These are phyloP conservation scores for Marchantia polymorpha DNA, from an alignment of 225 moss, liverwort and hornwort species.

Conservation along the genomic window DNA sequence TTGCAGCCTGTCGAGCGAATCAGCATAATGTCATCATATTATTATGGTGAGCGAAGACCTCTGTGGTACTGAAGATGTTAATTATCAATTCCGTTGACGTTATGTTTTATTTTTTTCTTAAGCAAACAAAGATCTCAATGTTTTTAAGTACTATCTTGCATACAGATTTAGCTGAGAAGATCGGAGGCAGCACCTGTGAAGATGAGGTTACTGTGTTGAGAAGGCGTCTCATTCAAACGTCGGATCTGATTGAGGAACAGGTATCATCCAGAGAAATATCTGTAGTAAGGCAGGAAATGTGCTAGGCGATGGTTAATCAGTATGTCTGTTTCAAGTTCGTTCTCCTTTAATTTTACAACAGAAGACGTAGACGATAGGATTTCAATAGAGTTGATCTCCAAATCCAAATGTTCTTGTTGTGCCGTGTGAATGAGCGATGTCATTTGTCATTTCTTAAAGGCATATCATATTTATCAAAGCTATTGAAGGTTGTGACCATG, in stretches of 20 bases:
- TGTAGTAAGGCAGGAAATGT: background rate
- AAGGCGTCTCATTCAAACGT: constrained; percentile 63
- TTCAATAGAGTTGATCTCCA: too few relatives aligned
- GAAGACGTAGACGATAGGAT: background rate
- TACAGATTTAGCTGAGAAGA: constrained; percentile 60
- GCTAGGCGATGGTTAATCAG: constrained; percentile 4
- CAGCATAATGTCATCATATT: constrained; percentile 81
- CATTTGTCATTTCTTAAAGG: too few relatives aligned
- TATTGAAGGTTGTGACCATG: too few relatives aligned
- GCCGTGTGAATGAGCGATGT: too few relatives aligned
- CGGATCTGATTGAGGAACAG: constrained; percentile 70
- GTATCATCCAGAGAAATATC: constrained; percentile 26
- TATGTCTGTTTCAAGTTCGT: background rate
- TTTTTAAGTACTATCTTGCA: background rate
- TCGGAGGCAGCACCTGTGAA: constrained; percentile 58
- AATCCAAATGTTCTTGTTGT: too few relatives aligned
- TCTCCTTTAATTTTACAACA: background rate
- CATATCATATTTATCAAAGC: too few relatives aligned
- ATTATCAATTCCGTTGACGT: background rate
- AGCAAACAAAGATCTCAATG: background rate
- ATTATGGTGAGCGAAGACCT: constrained; percentile 56
- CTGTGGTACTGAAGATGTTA: background rate
- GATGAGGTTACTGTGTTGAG: constrained; percentile 61
- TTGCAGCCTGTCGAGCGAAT: constrained; percentile 88
- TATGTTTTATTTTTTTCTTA: background rate